phyloP scores from a whole-genome alignment of 2,329 filamentous ascomycete species.

The Pseudofabraea citricarpa region DNA sequence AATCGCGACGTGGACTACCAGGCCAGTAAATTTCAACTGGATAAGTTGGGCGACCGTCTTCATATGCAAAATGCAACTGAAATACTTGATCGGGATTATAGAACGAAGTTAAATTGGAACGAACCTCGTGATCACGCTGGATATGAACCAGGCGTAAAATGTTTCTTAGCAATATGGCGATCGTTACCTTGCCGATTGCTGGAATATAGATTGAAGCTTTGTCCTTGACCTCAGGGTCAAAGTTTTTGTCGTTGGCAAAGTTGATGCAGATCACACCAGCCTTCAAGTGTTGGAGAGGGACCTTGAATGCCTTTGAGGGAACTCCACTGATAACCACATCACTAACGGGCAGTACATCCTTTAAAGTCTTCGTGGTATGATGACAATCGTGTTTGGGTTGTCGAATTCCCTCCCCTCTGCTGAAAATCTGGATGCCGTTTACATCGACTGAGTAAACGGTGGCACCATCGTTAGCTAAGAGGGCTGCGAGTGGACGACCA shows the following conservation, averaged over 20 bases:
- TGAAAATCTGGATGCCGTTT: conserved; percentile 87
- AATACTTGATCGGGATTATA: no score
- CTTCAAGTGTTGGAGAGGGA: conserved; percentile 75
- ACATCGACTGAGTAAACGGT: conserved; percentile 94
- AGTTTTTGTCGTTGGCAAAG: conserved; percentile 95
- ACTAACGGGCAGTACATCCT: conserved; percentile 79
- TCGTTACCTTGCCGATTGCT: conserved; percentile 96
- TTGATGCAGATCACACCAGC: conserved; percentile 98
- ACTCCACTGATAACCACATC: conserved; percentile 96
- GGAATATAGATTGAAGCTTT: conserved; percentile 96
- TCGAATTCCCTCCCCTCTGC: conserved; percentile 80
- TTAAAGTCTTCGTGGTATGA: conserved; percentile 70
- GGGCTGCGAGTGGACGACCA: conserved; percentile 82
- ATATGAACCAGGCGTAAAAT: conserved; percentile 44
- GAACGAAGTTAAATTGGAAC: no score
- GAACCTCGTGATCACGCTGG: no score
- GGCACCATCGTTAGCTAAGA: conserved; percentile 93
- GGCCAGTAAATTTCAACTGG: no score
- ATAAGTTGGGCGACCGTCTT: no score
- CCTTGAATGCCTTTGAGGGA: conserved; percentile 82
- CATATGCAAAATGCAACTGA: no score
- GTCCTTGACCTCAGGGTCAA: conserved; percentile 83
- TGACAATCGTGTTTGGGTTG: conserved; percentile 81
- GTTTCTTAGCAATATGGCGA: conserved; percentile 85
- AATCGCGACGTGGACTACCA: no score